These are phyloP conservation scores for Moesziomyces parantarcticus DNA, from an alignment of 1,284 basidiomycete species.

Conservation along the genomic window DNA sequence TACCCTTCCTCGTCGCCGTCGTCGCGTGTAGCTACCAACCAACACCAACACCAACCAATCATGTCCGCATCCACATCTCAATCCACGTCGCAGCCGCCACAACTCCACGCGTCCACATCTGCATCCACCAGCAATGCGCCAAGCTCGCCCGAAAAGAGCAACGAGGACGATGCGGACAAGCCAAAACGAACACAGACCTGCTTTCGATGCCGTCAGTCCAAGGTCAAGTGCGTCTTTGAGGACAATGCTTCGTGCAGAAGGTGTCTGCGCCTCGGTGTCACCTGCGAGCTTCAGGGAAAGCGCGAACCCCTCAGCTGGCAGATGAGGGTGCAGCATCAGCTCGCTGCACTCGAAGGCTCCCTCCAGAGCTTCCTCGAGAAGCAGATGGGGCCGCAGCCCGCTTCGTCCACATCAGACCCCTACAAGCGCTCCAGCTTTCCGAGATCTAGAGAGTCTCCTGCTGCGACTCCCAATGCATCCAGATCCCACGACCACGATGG, in stretches of 20 bases:
- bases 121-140: slow-evolving; percentile 6
- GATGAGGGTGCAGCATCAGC: slow-evolving; percentile 38
- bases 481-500: background rate
- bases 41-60: background rate
- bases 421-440: slow-evolving; percentile 13
- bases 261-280: slow-evolving; percentile 25
- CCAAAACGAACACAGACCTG: slow-evolving; percentile 38
- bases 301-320: slow-evolving; percentile 41
- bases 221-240: slow-evolving; percentile 40
- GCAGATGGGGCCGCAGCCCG: slow-evolving; percentile 8
- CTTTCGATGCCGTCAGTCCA: slow-evolving; percentile 36
- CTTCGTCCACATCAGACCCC: background rate
- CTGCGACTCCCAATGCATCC: background rate
- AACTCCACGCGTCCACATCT: slow-evolving; percentile 1
- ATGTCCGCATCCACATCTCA: slow-evolving; percentile 1
- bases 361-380: slow-evolving; percentile 33
- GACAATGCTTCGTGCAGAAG: slow-evolving; percentile 24
- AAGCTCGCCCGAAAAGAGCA: slow-evolving; percentile 18
- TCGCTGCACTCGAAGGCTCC: slow-evolving; percentile 27
- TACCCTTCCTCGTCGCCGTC: background rate
- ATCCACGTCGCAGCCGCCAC: slow-evolving; percentile 3
- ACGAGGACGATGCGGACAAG: slow-evolving; percentile 23
- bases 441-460: slow-evolving; percentile 15
- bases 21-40: background rate
- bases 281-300: slow-evolving; percentile 35